A percentile compares a stretch with the other conserved stretches of the same genome.
These are phyloP conservation scores for Flammula alnicola DNA, from an alignment of 1,284 basidiomycete genomes.

Conservation along the genomic window DNA sequence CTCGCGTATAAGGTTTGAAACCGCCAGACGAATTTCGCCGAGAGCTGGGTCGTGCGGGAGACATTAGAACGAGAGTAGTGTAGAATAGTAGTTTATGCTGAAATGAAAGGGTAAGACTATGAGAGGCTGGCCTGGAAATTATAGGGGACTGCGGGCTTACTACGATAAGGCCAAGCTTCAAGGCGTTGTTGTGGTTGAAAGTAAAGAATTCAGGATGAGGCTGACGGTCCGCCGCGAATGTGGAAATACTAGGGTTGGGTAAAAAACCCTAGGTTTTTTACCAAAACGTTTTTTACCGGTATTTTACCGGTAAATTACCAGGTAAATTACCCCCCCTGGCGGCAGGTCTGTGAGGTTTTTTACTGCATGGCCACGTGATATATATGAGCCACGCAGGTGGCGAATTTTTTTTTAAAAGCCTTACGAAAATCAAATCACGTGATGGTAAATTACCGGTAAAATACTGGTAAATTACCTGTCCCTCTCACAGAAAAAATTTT, in stretches of 20 bases:
- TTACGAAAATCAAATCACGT: too few species aligned
- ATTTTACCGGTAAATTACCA: too few species aligned
- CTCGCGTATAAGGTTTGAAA: constrained; percentile 38
- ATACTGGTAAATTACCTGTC: too few species aligned
- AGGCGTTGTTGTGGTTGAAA: constrained; percentile 25
- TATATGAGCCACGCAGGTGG: too few species aligned
- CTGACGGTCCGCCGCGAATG: constrained; percentile 26
- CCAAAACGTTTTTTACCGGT: too few species aligned
- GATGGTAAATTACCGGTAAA: too few species aligned
- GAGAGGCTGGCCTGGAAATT: constrained; percentile 21
- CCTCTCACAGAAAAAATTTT: too few species aligned
- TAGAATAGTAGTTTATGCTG: constrained; percentile 22
- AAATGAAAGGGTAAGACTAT: constrained; percentile 9
- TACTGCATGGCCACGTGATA: too few species aligned
- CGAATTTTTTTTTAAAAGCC: too few species aligned
- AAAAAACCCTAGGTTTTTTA: too few species aligned
- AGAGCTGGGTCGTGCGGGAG: constrained; percentile 35
- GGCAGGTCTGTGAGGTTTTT: too few species aligned
- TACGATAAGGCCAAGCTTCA: constrained; percentile 10
- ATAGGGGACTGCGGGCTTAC: constrained; percentile 18
- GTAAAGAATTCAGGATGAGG: constrained; percentile 27
- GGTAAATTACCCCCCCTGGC: too few species aligned
- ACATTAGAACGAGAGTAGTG: constrained; percentile 30
- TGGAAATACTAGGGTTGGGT: constrained; percentile 4
- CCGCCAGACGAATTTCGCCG: constrained; percentile 27